Percentiles rank a stretch among this genome's conserved stretches.
Conservation (phyloP, 2,329 filamentous ascomycete genomes). For the Daldinia eschscholtzii region DNA sequence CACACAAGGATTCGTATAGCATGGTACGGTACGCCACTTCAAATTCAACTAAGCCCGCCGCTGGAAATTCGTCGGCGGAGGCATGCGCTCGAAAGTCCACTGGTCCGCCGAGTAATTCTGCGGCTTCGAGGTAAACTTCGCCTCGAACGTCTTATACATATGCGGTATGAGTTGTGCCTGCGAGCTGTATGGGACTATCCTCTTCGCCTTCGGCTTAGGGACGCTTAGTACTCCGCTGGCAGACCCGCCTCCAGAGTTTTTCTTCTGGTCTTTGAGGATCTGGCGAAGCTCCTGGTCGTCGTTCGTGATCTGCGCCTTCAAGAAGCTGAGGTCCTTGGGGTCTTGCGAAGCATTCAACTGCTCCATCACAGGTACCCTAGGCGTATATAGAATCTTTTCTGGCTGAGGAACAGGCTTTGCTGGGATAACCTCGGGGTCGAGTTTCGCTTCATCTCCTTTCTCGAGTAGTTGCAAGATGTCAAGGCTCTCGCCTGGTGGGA, state of each 20-base stretch:
- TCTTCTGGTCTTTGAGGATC: conserved; percentile 73
- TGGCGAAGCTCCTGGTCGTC: conserved; percentile 79
- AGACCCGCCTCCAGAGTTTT: conserved; percentile 47
- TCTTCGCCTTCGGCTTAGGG: conserved; percentile 45
- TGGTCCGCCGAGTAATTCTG: conserved; percentile 29
- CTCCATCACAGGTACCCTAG: conserved; percentile 84
- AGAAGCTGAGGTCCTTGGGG: conserved; percentile 69
- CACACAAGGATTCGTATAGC: conserved; percentile 3
- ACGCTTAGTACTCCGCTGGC: conserved; percentile 31
- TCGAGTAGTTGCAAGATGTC: conserved; percentile 84
- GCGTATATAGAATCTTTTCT: conserved; percentile 74
- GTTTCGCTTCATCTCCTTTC: conserved; percentile 75
- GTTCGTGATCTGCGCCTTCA: conserved; percentile 85
- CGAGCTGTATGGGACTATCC: conserved; percentile 55
- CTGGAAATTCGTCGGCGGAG: conserved; percentile 1
- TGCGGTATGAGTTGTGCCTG: conserved; percentile 55
- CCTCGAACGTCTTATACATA: conserved; percentile 56
- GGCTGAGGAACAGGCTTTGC: conserved; percentile 66
- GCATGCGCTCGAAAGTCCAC: conserved; percentile 50
- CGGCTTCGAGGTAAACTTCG: conserved; percentile 51
- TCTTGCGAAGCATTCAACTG: conserved; percentile 65
- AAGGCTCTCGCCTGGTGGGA: conserved; percentile 86
- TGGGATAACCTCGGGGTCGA: conserved; percentile 75
- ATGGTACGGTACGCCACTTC: not conserved
- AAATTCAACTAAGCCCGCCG: not conserved